Evolutionary conservation across 2,329 filamentous ascomycete genomes (phyloP), one percentile per base, ranked within the genome.

Genomic region (Ciborinia camelliae): DNA sequence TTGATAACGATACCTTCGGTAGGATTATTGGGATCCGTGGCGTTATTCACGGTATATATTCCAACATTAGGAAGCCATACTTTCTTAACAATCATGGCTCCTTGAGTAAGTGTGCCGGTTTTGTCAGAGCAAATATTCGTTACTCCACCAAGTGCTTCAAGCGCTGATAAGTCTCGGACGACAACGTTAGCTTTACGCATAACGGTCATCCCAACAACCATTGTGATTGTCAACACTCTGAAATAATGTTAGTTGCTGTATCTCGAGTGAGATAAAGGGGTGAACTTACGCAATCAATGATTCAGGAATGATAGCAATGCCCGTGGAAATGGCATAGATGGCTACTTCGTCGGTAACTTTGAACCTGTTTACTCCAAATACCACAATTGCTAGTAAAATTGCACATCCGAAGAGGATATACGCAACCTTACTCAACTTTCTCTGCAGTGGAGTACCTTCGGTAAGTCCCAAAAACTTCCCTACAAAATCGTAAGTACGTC

Each of bases 111-210:
- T 0, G 87, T 90, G 1, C 90, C 90, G 0, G 90, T 92, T 79
- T 92, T 92, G 74, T 92, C 90, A 0, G 88, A 91, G 74, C 90
- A 91, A 50, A 92, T 87, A 14, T 90, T 84, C 0, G 87, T 84
- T 35, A 86, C 83, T 54, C 80, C 83, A 26, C 84, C 84, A 9
- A 85, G 76, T 6, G 83, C 82, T 71, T 85, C 84, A 4, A 84
- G 73, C 2, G 82, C 83, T 63, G 83, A 79, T 61, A 86, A 74
- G 68, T 84, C 84, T 47, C 84, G 81, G 57, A 86, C 83, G 69
- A 86, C 83, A 61, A 86, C 83, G 71, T 86, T 74, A 62, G 82
- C 76, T 69, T 83, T 74, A 12, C 84, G 82, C 83, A 86, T 86
- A 39, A 80, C 78, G 69, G 81, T 85, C 9, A 84, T 85, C 4